Evolutionary conservation across 495 filamentous ascomycete species (phyloP), one percentile per base, ranked within the genome.

Genomic region (Podospora sp.): DNA sequence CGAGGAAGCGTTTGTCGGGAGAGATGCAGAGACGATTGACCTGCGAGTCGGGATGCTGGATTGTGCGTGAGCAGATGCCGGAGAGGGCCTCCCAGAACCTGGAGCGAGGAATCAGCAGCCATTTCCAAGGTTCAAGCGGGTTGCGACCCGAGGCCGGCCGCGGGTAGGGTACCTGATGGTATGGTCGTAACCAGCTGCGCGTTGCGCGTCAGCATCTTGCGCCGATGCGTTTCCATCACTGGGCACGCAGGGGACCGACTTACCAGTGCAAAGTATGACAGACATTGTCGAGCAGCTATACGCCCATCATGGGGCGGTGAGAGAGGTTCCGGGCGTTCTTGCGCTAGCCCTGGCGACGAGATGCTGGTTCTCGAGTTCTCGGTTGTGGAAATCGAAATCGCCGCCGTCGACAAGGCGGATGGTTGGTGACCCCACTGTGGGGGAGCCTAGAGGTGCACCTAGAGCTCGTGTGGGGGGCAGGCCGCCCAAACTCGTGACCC

Each of bases 1-100:
- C 95, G 64, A 99, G 89, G 77, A 89, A 97, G 49, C 93, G 90
- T 78, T 99, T 99, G 80, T 99, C 95, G 60, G 96, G 95, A 6
- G 95, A 97, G 70, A 99, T 99, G 78, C 94, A 98, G 2, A 99
- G 91, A 21, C 95, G 91, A 77, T 99, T 99, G 70, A 99, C 95
- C 79, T 99, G 96, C 0, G 94, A 97, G 75, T 98, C 95, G 3
- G 95, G 91, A 73, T 98, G 94, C 72, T 97, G 96, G 68, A 99
- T 97, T 16, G 93, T 97, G 57, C 95, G 92, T 5, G 93, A 97
- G 80, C 95, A 99, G 65, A 99, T 98, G 26, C 95, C 95, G 6
- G 93, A 97, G 57, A 99, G 87, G 4, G 95, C 95, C 77, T 99
- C 95, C 95, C 95, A 99, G 83, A 99, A 99, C 62, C 93, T 96